phyloP scores from a whole-genome alignment of 2,329 filamentous ascomycete genomes.

The Blastomyces emzantsi region DNA sequence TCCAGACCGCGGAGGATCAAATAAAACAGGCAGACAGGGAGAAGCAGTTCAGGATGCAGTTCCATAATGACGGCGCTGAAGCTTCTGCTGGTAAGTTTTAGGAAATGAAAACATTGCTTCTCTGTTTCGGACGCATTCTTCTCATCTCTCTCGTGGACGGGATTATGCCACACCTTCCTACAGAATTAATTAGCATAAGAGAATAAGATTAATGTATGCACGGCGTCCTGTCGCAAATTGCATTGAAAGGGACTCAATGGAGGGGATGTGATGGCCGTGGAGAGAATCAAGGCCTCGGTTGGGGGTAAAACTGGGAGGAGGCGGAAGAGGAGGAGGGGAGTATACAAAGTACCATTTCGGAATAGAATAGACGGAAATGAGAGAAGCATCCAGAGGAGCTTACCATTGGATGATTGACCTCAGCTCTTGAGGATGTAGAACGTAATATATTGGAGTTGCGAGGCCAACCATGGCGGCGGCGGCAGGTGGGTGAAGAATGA shows the following conservation, averaged over 20 bases:
- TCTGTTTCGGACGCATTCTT: conserved; percentile 65
- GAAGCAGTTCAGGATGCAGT: conserved; percentile 83
- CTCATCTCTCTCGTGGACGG: conserved; percentile 74
- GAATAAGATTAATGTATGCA: not conserved
- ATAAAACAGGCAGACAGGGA: conserved; percentile 88
- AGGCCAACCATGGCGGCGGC: conserved; percentile 34
- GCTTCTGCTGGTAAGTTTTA: conserved; percentile 83
- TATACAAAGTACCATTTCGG: conserved; percentile 1
- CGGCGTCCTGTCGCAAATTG: not conserved
- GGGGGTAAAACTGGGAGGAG: not conserved
- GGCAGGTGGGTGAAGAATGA: conserved; percentile 10
- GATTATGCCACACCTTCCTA: conserved; percentile 96
- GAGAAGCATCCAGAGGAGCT: conserved; percentile 19
- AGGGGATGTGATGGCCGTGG: not conserved
- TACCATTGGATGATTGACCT: conserved; percentile 86
- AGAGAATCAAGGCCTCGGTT: not conserved
- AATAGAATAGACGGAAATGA: not conserved
- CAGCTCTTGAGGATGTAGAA: conserved; percentile 67
- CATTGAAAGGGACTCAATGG: not conserved
- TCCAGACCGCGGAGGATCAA: conserved; percentile 84
- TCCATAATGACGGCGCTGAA: conserved; percentile 92
- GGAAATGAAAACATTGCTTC: conserved; percentile 74
- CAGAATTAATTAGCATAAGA: not conserved
- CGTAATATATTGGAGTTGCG: conserved; percentile 56
- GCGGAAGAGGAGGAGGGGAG: not conserved